Base-by-base conservation (phyloP, 805 yeast genomes). In the Wickerhamiella australiensis region DNA sequence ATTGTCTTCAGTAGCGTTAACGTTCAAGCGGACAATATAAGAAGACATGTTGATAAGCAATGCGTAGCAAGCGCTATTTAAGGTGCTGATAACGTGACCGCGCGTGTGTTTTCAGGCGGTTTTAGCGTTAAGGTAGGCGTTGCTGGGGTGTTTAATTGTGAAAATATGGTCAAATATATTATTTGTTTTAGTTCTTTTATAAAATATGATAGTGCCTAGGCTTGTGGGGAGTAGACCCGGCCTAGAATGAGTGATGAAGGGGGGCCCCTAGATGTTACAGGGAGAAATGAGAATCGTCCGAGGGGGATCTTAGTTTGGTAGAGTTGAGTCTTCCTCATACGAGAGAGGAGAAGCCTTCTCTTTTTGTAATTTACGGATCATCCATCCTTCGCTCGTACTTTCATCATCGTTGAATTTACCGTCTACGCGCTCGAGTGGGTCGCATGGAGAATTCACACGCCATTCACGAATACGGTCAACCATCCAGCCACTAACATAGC, bases 381-480 rank as follows among this genome's bases (percentile, higher is more conserved):
- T 55, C 57, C 58, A 56, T 17, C 59, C 59, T 36, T 56, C 59
- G 36, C 42, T 26, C 27, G 41, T 42, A 7, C 25, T 38, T 1
- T 17, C 49, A 7, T 44, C 9, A 23, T 56, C 59, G 25, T 33
- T 53, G 22, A 37, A 54, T 17, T 35, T n/a, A 6, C 47, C 47
- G 12, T 35, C 17, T 15, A 44, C 46, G 15, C 26, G 22, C 17
- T 38, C 27, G 17, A 47, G 41, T 21, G 55, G 47, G 41, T 58
- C 61, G 46, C 61, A 58, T 1, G 20, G 26, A 7, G 50, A 49
- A 8, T 36, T 41, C 2, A 50, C 49, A 5, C 68, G 56, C 48
- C 54, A 27, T n/a, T 38, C 49, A 2, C 63, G 54, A 40, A 66
- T 65, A 15, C 65, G 54, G 26, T 65, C 68, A 9, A 63, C 40